Percentiles rank a stretch among this genome's conserved stretches.
Evolutionary conservation across 2,329 filamentous ascomycete species (phyloP).

Genomic region (Fusarium drepaniforme): DNA sequence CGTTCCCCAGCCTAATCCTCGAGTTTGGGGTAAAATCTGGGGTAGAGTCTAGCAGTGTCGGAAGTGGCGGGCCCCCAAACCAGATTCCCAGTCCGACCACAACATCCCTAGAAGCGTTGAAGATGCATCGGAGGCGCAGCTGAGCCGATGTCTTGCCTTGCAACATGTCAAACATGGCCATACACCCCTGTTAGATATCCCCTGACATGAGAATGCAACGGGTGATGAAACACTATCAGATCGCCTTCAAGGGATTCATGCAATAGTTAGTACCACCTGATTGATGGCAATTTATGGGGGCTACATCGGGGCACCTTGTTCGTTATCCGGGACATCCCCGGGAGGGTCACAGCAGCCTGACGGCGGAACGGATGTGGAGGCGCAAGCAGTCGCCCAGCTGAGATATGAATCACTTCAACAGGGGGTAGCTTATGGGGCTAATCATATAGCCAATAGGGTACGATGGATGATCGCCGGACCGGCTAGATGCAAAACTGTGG

Average conservation of each 20-base stretch:
- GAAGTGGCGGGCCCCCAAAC: background rate
- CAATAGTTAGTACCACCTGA: background rate
- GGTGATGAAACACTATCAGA: background rate
- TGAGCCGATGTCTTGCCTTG: background rate
- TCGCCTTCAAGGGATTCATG: background rate
- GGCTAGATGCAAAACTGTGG: background rate
- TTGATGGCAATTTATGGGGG: background rate
- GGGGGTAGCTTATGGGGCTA: background rate
- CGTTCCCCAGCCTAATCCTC: no score
- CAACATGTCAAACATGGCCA: background rate
- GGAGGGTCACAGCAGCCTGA: background rate
- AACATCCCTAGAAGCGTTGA: background rate
- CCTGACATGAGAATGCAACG: background rate
- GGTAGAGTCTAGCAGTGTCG: background rate
- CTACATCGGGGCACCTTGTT: background rate
- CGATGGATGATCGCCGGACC: background rate
- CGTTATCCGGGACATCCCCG: background rate
- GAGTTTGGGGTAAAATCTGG: background rate
- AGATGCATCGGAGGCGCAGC: background rate
- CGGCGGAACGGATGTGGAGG: background rate
- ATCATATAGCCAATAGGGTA: background rate
- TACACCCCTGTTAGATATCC: background rate
- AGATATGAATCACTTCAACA: background rate
- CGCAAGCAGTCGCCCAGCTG: background rate
- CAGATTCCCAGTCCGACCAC: background rate